Conservation (phyloP, 1,284 basidiomycete species). For the Trichosporon faecale region DNA sequence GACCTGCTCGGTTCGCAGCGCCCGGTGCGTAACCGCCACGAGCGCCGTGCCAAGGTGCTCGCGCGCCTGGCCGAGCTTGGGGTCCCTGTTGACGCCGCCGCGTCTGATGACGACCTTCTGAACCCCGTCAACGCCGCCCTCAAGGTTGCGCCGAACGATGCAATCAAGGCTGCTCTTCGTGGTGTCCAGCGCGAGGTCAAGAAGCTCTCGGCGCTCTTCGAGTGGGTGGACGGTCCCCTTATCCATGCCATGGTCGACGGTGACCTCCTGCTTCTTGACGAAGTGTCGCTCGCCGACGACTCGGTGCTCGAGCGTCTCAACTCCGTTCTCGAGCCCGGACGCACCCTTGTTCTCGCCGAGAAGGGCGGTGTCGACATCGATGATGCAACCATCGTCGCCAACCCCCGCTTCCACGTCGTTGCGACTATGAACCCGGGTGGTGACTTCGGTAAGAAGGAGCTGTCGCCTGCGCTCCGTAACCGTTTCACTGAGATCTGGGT, state of each 20-base stretch:
- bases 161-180: constrained; percentile 20
- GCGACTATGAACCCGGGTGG: constrained; percentile 99
- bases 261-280: constrained; percentile 87
- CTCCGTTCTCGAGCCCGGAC: constrained; percentile 86
- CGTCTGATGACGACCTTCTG: constrained; percentile 36
- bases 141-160: constrained; percentile 16
- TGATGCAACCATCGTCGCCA: constrained; percentile 65
- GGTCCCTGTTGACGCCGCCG: constrained; percentile 22
- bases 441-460: constrained; percentile 98
- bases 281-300: constrained; percentile 97
- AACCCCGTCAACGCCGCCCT: constrained; percentile 14
- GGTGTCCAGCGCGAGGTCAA: constrained; percentile 49
- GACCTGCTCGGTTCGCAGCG: constrained; percentile 93
- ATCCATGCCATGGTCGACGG: constrained; percentile 86
- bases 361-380: constrained; percentile 74
- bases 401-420: constrained; percentile 75
- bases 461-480: constrained; percentile 94
- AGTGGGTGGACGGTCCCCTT: constrained; percentile 95
- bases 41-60: constrained; percentile 48
- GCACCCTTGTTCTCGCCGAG: constrained; percentile 90
- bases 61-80: constrained; percentile 42
- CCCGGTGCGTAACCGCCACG: constrained; percentile 77
- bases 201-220: constrained; percentile 70
- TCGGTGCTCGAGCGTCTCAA: constrained; percentile 97
- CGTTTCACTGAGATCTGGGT: constrained; percentile 99